Evolutionary conservation across 2,329 filamentous ascomycete genomes (phyloP), one percentile per base, ranked within the genome.

Genomic region (Aureobasidium pullulans): DNA sequence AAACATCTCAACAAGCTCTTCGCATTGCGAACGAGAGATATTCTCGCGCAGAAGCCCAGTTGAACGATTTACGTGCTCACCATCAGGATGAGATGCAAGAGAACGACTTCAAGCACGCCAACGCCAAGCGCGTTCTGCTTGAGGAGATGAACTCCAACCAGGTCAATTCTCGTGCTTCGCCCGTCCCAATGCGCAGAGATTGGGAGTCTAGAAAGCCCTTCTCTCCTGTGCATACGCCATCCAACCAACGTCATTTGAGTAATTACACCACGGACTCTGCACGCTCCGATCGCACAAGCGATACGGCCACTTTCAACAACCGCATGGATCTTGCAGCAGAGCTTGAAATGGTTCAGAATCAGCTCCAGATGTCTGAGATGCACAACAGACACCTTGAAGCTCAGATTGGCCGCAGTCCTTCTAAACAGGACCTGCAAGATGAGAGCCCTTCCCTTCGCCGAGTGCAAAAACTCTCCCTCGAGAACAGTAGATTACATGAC

Each of bases 341-440:
- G 68, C 80, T 96, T 11, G 93, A 97, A 71, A 86, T 96, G 72
- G 81, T 96, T 29, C 93, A 96, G 71, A 96, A 95, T 70, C 90
- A 96, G 71, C 82, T 97, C 54, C 93, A 97, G 69, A 84, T 97
- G 71, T 86, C 88, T 4, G 88, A 96, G 72, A 96, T 97, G 90
- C 89, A 95, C 67, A 96, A 96, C 73, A 86, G 89, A 36, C 92
- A 97, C 68, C 83, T 97, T 6, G 89, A 96, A 70, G 91, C 84
- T 69, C 91, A 96, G 70, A 77, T 96, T 43, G 88, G 93, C 40
- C 84, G 88, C 48, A 85, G 84, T 0, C 84, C 86, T 3, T 75
- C 75, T 6, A 81, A 81, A 28, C 86, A 89, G 60, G 72, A 76
- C 37, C 84, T 79, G 71, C 77, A 84, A 60, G 88, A 93, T 42